A percentile compares a stretch with the other conserved stretches of the same genome.
These are phyloP conservation scores for Straminergon stramineum DNA, from an alignment of 225 moss, liverwort and hornwort species.

Conservation along the genomic window DNA sequence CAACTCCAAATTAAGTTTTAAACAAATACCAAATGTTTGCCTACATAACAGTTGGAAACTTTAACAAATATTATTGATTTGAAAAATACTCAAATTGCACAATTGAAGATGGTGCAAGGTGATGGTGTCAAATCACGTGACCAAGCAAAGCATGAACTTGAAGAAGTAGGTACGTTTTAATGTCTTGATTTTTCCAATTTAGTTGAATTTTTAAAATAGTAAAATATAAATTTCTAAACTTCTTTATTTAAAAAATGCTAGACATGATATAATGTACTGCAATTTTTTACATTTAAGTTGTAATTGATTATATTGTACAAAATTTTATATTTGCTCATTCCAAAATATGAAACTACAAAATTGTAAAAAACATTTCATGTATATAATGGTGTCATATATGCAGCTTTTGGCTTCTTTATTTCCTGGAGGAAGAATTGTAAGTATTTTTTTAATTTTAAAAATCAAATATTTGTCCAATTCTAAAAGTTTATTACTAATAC, in stretches of 20 bases:
- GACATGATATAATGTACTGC: accelerated
- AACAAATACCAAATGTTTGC: neutral
- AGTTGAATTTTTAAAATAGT: neutral
- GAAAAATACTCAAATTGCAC: slow-evolving; percentile 48
- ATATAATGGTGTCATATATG: neutral
- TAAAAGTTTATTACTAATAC: too few relatives aligned
- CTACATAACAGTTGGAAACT: slow-evolving; percentile 32
- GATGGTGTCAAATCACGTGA: slow-evolving; percentile 72
- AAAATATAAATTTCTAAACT: neutral
- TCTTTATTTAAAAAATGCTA: neutral
- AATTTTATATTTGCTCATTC: too few relatives aligned
- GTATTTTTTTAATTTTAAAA: neutral
- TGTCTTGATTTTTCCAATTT: neutral
- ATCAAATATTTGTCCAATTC: too few relatives aligned
- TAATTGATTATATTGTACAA: too few relatives aligned
- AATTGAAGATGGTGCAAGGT: slow-evolving; percentile 46
- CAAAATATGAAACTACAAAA: too few relatives aligned
- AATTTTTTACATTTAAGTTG: neutral
- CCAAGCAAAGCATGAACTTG: slow-evolving; percentile 73
- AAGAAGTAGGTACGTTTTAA: slow-evolving; percentile 74
- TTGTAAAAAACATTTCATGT: neutral
- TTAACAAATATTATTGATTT: slow-evolving; percentile 36
- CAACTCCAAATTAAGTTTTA: neutral
- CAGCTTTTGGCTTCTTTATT: slow-evolving; percentile 37
- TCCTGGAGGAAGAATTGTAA: slow-evolving; percentile 22